Percentiles rank a stretch among this genome's conserved stretches.
phyloP scores from a whole-genome alignment of 2,329 filamentous ascomycete genomes.

The Torrubiella hemipterigena region DNA sequence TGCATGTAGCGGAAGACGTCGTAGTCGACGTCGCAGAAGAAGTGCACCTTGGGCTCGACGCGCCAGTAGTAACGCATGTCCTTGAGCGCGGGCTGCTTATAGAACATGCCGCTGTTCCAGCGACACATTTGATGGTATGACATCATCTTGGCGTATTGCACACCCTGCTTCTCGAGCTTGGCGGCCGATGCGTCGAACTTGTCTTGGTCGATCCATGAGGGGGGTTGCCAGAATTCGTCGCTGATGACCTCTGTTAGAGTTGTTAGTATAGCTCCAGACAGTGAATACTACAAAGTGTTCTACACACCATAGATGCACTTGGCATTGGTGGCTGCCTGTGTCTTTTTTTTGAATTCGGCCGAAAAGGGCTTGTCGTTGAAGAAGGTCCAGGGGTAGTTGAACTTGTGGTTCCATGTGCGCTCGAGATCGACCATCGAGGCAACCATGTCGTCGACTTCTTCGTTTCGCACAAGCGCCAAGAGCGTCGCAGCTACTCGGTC shows the following conservation, averaged over 20 bases:
- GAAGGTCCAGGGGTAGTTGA: constrained; percentile 99
- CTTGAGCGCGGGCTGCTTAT: constrained; percentile 81
- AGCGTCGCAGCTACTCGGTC: constrained; percentile 89
- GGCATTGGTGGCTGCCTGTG: constrained; percentile 72
- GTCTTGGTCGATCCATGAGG: constrained; percentile 83
- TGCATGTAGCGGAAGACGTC: constrained; percentile 98
- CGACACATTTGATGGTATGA: constrained; percentile 99
- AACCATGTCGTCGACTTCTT: constrained; percentile 74
- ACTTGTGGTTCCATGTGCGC: constrained; percentile 93
- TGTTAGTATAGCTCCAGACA: constrained; percentile 1
- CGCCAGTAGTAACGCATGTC: constrained; percentile 92
- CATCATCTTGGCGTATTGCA: constrained; percentile 80
- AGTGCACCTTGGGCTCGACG: constrained; percentile 95
- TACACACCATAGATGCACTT: constrained; percentile 68
- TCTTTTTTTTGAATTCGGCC: constrained; percentile 82
- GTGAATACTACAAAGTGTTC: constrained; percentile 1
- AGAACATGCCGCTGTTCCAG: constrained; percentile 98
- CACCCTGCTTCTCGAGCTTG: constrained; percentile 68
- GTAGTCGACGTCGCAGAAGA: constrained; percentile 98
- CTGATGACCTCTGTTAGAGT: constrained; percentile 62
- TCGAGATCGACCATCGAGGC: constrained; percentile 86
- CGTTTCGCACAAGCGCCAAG: constrained; percentile 82
- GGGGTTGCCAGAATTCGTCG: constrained; percentile 88
- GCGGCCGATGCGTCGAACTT: constrained; percentile 76
- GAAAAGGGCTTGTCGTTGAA: constrained; percentile 94